Conservation (phyloP, 2,329 filamentous ascomycete species). For the Phyllosticta paracitricarpa region DNA sequence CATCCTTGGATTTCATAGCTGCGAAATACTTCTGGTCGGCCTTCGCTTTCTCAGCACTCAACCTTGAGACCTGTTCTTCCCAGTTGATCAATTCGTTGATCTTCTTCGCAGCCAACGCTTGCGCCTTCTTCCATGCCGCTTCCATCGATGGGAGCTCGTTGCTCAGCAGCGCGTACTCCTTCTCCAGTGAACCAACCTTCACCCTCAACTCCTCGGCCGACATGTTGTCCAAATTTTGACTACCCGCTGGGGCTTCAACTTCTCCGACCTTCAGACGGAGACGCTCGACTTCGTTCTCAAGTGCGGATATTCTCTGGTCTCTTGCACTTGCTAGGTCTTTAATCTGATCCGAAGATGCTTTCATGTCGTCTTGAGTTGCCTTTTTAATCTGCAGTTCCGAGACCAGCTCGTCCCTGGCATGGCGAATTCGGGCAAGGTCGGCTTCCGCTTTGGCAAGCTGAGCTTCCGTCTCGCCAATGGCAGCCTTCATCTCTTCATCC, state of each 20-base stretch:
- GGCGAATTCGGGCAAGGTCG: slow-evolving; percentile 76
- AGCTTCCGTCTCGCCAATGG: slow-evolving; percentile 68
- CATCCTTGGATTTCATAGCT: slow-evolving; percentile 87
- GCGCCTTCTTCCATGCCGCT: slow-evolving; percentile 81
- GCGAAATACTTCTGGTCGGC: slow-evolving; percentile 98
- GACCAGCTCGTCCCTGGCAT: slow-evolving; percentile 72
- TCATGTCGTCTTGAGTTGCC: slow-evolving; percentile 66
- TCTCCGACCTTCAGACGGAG: slow-evolving; percentile 49
- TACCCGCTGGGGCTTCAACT: slow-evolving; percentile 17
- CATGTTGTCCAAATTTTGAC: slow-evolving; percentile 45
- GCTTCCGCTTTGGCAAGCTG: slow-evolving; percentile 72
- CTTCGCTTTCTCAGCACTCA: slow-evolving; percentile 84
- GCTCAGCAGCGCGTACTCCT: slow-evolving; percentile 74
- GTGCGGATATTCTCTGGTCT: slow-evolving; percentile 66
- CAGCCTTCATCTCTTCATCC: slow-evolving; percentile 66
- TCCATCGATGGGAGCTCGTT: slow-evolving; percentile 84
- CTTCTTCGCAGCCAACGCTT: slow-evolving; percentile 76
- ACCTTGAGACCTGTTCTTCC: slow-evolving; percentile 66
- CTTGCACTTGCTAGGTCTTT: slow-evolving; percentile 72
- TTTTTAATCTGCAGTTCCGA: slow-evolving; percentile 76
- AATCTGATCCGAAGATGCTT: slow-evolving; percentile 58
- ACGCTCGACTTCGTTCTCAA: slow-evolving; percentile 76
- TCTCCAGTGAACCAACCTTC: slow-evolving; percentile 65
- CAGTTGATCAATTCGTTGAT: slow-evolving; percentile 63
- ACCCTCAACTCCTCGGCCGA: slow-evolving; percentile 60